These are phyloP conservation scores for Inga oerstediana DNA, from an alignment of 306 rosid genomes.

Conservation along the genomic window DNA sequence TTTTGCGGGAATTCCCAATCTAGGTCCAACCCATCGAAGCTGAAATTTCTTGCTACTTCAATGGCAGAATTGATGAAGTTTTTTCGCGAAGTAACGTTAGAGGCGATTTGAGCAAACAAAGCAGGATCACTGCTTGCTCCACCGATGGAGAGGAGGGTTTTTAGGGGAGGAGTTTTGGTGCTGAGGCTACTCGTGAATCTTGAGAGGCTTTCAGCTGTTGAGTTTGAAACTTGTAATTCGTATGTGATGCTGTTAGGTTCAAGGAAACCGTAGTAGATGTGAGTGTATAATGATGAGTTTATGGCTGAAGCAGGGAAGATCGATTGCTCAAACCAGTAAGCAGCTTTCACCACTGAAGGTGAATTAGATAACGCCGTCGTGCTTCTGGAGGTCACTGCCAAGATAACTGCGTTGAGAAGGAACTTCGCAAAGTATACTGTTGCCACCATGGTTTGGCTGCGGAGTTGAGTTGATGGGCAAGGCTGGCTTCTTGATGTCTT, in stretches of 20 bases:
- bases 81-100: conserved; percentile 44
- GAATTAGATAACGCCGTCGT: not conserved
- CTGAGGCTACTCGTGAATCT: conserved; percentile 51
- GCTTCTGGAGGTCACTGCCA: not conserved
- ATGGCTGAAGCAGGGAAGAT: conserved; percentile 63
- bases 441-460: conserved; percentile 7
- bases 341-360: conserved; percentile 46
- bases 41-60: conserved; percentile 54
- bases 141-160: conserved; percentile 61
- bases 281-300: conserved; percentile 69
- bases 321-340: conserved; percentile 51
- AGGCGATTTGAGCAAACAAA: conserved; percentile 48
- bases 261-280: conserved; percentile 62
- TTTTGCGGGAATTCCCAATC: conserved; percentile 77
- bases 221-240: conserved; percentile 38
- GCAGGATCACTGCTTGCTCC: conserved; percentile 40
- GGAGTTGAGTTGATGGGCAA: not conserved
- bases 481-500: not conserved
- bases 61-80: conserved; percentile 63
- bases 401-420: conserved; percentile 11
- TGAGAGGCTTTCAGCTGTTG: conserved; percentile 37
- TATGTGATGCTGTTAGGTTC: conserved; percentile 10
- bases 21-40: conserved; percentile 68
- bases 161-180: conserved; percentile 34
- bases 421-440: not conserved